Evolutionary conservation across 805 yeast species (phyloP).

Genomic region (Yueomyces sinensis): DNA sequence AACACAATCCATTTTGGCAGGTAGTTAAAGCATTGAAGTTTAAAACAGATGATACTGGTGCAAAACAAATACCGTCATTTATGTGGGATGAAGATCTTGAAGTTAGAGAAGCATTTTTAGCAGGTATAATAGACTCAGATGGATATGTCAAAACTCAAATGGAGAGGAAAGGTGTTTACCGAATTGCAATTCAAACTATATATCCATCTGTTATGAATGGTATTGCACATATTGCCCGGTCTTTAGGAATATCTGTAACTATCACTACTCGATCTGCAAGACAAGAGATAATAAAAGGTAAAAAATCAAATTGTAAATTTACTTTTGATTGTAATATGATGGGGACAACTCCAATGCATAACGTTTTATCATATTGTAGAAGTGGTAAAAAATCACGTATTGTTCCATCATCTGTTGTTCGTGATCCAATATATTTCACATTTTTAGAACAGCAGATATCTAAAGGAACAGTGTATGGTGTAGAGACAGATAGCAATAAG

Average conservation of each 20-base stretch:
- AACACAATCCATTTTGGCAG: slow-evolving; percentile 23
- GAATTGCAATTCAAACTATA: slow-evolving; percentile 23
- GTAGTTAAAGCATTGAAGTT: slow-evolving; percentile 14
- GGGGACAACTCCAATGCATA: slow-evolving; percentile 13
- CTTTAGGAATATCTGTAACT: slow-evolving; percentile 29
- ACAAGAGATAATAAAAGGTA: slow-evolving; percentile 9
- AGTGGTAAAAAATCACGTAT: slow-evolving; percentile 14
- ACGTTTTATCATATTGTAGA: slow-evolving; percentile 13
- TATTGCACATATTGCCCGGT: slow-evolving; percentile 27
- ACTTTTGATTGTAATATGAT: slow-evolving; percentile 16
- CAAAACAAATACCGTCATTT: slow-evolving; percentile 24
- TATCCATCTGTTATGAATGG: slow-evolving; percentile 25
- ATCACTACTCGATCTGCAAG: slow-evolving; percentile 19
- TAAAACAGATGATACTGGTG: slow-evolving; percentile 10
- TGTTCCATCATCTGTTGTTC: slow-evolving; percentile 4
- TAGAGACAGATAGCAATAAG: slow-evolving; percentile 8
- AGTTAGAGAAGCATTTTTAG: slow-evolving; percentile 32
- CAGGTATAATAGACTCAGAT: slow-evolving; percentile 32
- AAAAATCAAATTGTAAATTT: slow-evolving; percentile 14
- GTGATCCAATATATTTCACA: slow-evolving; percentile 14
- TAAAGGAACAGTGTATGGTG: slow-evolving; percentile 10
- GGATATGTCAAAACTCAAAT: slow-evolving; percentile 20
- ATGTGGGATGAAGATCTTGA: slow-evolving; percentile 25
- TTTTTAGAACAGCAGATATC: slow-evolving; percentile 11
- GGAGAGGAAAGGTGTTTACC: slow-evolving; percentile 7